Percentiles rank a stretch among this genome's conserved stretches.
These are phyloP conservation scores for Mortierella sp. DNA, from an alignment of 371 early-diverging fungal species.

Conservation along the genomic window DNA sequence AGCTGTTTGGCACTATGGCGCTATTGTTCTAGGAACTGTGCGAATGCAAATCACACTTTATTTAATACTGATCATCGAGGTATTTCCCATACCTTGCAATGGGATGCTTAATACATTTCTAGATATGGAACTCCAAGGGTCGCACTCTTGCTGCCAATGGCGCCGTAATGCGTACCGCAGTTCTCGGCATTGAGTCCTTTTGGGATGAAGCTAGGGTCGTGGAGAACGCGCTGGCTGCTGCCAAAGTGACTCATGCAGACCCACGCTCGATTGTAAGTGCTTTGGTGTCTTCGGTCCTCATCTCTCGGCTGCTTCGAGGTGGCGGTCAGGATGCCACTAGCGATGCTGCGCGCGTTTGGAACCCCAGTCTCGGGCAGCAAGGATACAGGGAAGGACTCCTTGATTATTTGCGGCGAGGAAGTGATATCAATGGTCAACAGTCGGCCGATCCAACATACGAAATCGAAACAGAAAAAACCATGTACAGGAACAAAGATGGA, in stretches of 20 bases:
- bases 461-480: slow-evolving; percentile 15
- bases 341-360: slow-evolving; percentile 55
- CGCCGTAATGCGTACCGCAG: slow-evolving; percentile 72
- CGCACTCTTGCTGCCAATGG: slow-evolving; percentile 68
- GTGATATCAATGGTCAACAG: slow-evolving; percentile 28
- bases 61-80: too few species aligned
- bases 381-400: slow-evolving; percentile 38
- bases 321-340: slow-evolving; percentile 23
- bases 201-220: slow-evolving; percentile 74
- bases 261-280: slow-evolving; percentile 74
- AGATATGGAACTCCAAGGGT: slow-evolving; percentile 51
- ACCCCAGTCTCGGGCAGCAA: slow-evolving; percentile 26
- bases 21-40: neutral
- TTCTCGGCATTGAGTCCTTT: slow-evolving; percentile 70
- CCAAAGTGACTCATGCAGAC: slow-evolving; percentile 77
- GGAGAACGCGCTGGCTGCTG: slow-evolving; percentile 68
- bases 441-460: slow-evolving; percentile 29
- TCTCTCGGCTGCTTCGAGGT: slow-evolving; percentile 66
- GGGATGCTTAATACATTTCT: neutral
- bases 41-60: neutral
- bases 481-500: slow-evolving; percentile 30
- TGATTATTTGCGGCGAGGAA: slow-evolving; percentile 36
- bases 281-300: slow-evolving; percentile 66
- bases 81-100: neutral
- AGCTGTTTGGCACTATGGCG: neutral